These are phyloP conservation scores for Hyaloscypha variabilis DNA, from an alignment of 495 filamentous ascomycete species.

Conservation along the genomic window DNA sequence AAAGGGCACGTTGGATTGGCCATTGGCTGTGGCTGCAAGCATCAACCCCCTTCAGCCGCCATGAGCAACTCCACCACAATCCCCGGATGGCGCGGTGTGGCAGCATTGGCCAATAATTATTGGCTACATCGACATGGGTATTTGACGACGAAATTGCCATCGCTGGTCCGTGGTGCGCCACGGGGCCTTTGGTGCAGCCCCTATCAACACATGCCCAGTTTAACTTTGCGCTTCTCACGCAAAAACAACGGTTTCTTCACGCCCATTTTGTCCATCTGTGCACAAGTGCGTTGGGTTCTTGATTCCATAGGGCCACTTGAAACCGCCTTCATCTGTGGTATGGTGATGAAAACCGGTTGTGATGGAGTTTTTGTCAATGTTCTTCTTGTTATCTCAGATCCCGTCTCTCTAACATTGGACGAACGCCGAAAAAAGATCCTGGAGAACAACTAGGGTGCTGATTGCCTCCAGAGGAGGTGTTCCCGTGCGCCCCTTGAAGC, in stretches of 20 bases:
- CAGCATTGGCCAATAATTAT: not conserved
- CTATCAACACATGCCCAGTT: not conserved
- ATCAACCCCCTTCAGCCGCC: not conserved
- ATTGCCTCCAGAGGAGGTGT: not conserved
- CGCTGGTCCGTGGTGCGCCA: not conserved
- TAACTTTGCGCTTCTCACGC: not conserved
- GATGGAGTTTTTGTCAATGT: not conserved
- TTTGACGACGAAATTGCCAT: not conserved
- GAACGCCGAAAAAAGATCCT: too few relatives aligned
- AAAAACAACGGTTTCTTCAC: not conserved
- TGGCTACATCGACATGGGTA: not conserved
- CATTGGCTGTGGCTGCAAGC: not conserved
- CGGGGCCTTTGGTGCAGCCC: not conserved
- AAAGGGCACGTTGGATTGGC: not conserved
- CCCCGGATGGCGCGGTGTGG: conserved; percentile 1
- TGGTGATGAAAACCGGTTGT: not conserved
- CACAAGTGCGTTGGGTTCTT: not conserved
- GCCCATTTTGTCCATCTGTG: not conserved
- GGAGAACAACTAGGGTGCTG: not conserved
- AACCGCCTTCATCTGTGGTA: not conserved
- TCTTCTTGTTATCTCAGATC: not conserved
- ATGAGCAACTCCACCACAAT: not conserved
- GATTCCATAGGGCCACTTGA: not conserved
- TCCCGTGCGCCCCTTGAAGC: not conserved
- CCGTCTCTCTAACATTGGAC: not conserved